Percentiles rank a stretch among this genome's conserved stretches.
These are phyloP conservation scores for Ailanthus altissimus DNA, from an alignment of 345 rosid genomes.

Conservation along the genomic window DNA sequence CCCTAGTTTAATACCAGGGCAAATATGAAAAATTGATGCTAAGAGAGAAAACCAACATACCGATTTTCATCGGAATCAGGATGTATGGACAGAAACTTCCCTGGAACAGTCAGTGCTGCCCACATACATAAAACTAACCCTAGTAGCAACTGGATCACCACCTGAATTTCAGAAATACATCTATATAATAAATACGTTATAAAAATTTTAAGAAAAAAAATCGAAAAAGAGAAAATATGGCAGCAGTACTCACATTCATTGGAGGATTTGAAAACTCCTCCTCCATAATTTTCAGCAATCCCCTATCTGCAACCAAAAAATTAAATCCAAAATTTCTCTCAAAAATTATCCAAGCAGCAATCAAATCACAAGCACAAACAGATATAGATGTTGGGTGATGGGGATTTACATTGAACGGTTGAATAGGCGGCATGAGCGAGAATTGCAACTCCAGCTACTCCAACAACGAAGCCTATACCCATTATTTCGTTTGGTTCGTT, in stretches of 20 bases:
- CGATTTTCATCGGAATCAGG: conserved; percentile 95
- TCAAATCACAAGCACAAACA: background rate
- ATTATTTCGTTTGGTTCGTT: conserved; percentile 22
- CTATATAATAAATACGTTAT: background rate
- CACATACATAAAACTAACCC: conserved; percentile 80
- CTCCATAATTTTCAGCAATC: conserved; percentile 86
- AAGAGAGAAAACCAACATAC: conserved; percentile 37
- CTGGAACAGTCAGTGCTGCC: conserved; percentile 91
- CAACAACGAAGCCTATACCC: conserved; percentile 65
- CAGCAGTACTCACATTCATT: conserved; percentile 47
- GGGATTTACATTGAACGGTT: conserved; percentile 68
- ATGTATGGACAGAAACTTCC: conserved; percentile 80
- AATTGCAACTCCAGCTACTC: conserved; percentile 62
- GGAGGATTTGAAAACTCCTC: conserved; percentile 90
- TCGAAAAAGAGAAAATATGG: background rate
- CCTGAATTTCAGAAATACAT: conserved; percentile 41
- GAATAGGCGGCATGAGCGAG: conserved; percentile 93
- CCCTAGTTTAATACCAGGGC: background rate
- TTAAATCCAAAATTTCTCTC: conserved; percentile 2
- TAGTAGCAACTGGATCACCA: conserved; percentile 68
- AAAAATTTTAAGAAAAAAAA: background rate
- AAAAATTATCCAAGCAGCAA: conserved; percentile 7
- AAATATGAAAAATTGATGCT: background rate
- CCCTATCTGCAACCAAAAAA: conserved; percentile 60
- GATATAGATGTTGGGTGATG: background rate